Conservation (phyloP, 345 rosid genomes). For the Populus euphratica region DNA sequence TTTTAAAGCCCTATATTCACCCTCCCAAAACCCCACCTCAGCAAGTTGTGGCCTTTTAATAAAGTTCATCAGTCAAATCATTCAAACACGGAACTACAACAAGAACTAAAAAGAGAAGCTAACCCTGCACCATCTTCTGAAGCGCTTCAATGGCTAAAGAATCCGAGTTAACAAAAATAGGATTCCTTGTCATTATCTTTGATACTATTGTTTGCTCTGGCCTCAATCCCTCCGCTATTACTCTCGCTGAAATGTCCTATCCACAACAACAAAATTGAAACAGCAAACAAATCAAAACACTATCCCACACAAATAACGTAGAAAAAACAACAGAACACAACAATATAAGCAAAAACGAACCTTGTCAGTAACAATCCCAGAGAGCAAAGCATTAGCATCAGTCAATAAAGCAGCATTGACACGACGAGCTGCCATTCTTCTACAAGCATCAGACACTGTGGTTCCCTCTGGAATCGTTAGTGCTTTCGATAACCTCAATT, state of each 20-base stretch:
- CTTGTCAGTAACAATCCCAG: constrained; percentile 91
- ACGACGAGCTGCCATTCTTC: constrained; percentile 92
- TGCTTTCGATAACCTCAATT: constrained; percentile 82
- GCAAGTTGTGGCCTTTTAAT: background rate
- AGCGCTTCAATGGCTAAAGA: constrained; percentile 91
- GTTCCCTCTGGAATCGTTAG: constrained; percentile 94
- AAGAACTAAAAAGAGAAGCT: constrained; percentile 9
- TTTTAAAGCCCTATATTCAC: background rate
- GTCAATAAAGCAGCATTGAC: constrained; percentile 87
- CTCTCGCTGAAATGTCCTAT: constrained; percentile 74
- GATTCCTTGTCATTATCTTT: constrained; percentile 87
- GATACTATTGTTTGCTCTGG: constrained; percentile 90
- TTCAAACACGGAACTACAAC: background rate
- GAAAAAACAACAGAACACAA: background rate
- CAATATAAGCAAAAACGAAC: constrained; percentile 16
- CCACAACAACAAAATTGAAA: background rate
- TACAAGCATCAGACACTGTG: constrained; percentile 79
- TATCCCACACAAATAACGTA: background rate
- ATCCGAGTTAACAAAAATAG: constrained; percentile 81
- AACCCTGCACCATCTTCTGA: constrained; percentile 96
- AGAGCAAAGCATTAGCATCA: constrained; percentile 84
- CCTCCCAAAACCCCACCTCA: background rate
- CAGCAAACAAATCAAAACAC: background rate
- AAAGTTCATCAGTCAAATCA: background rate
- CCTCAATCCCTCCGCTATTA: constrained; percentile 87